Percentiles rank a stretch among this genome's conserved stretches.
phyloP scores from a whole-genome alignment of 225 moss, liverwort and hornwort species.

The Pseudoscleropodium purum region DNA sequence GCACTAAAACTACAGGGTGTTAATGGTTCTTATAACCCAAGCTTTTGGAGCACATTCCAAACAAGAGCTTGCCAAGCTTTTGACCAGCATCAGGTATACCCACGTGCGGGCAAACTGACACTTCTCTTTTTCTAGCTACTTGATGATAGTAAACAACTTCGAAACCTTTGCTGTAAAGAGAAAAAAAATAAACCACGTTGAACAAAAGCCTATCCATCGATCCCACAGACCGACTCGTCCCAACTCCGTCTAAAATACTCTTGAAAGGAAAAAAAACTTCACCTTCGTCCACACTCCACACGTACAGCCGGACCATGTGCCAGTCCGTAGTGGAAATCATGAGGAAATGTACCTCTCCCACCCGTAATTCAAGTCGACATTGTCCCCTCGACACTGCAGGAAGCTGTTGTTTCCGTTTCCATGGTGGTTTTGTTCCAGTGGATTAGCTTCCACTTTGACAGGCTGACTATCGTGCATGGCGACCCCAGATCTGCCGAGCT shows the following conservation, averaged over 20 bases:
- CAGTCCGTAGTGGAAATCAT: neutral
- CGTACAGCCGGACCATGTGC: neutral
- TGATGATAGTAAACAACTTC: neutral
- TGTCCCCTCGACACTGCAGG: conserved; percentile 16
- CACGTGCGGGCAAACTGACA: neutral
- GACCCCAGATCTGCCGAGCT: neutral
- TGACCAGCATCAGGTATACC: neutral
- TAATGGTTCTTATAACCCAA: neutral
- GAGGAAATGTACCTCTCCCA: conserved; percentile 54
- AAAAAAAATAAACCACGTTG: neutral
- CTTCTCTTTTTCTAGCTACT: neutral
- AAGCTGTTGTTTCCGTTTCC: conserved; percentile 11
- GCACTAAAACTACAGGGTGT: neutral
- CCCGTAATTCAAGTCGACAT: conserved; percentile 44
- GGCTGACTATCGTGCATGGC: neutral
- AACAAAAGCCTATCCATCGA: neutral
- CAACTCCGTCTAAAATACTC: neutral
- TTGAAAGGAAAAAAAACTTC: neutral
- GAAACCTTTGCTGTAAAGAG: neutral
- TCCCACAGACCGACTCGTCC: neutral
- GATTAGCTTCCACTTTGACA: conserved; percentile 19
- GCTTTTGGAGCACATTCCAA: neutral
- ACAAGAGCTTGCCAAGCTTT: neutral
- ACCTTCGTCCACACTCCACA: neutral
- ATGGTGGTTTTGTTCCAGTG: neutral